Evolutionary conservation across 768 basidiomycete species (phyloP).

Genomic region (Grammothele lineata): DNA sequence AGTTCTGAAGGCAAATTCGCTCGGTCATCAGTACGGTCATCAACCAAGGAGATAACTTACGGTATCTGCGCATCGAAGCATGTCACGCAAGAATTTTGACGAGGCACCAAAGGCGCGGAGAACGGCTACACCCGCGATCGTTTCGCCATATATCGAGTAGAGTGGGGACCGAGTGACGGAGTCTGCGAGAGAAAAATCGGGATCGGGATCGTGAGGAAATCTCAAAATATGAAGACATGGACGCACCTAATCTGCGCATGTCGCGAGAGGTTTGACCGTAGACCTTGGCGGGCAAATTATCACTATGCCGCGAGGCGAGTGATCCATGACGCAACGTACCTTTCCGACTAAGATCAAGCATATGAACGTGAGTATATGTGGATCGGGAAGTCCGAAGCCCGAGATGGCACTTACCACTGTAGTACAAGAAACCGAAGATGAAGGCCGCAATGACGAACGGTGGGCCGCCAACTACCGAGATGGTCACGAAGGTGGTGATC

Average conservation of each 20-base stretch:
- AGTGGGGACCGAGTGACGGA: slow-evolving; percentile 46
- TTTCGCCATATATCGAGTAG: slow-evolving; percentile 49
- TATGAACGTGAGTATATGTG: too few species aligned
- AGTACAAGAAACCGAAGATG: slow-evolving; percentile 61
- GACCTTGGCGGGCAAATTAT: too few species aligned
- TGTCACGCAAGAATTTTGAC: slow-evolving; percentile 80
- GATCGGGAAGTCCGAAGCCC: too few species aligned
- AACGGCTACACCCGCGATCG: slow-evolving; percentile 47
- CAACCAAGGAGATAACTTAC: slow-evolving; percentile 35
- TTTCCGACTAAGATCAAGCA: slow-evolving; percentile 41
- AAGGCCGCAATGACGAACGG: slow-evolving; percentile 64
- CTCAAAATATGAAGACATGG: slow-evolving; percentile 14
- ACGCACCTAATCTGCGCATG: slow-evolving; percentile 71
- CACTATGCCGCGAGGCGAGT: slow-evolving; percentile 38
- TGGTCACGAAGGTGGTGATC: slow-evolving; percentile 64
- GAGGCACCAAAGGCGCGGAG: slow-evolving; percentile 86
- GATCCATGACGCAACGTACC: slow-evolving; percentile 31
- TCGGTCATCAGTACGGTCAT: slow-evolving; percentile 10
- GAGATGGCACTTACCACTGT: slow-evolving; percentile 46
- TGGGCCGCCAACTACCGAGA: slow-evolving; percentile 74
- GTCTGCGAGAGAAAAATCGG: slow-evolving; percentile 28
- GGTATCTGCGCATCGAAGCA: slow-evolving; percentile 79
- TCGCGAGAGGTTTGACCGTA: slow-evolving; percentile 87
- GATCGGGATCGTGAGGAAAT: slow-evolving; percentile 10
- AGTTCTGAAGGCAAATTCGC: slow-evolving; percentile 34